phyloP scores from a whole-genome alignment of 257 asterid species.

The Solanum appendiculatum region DNA sequence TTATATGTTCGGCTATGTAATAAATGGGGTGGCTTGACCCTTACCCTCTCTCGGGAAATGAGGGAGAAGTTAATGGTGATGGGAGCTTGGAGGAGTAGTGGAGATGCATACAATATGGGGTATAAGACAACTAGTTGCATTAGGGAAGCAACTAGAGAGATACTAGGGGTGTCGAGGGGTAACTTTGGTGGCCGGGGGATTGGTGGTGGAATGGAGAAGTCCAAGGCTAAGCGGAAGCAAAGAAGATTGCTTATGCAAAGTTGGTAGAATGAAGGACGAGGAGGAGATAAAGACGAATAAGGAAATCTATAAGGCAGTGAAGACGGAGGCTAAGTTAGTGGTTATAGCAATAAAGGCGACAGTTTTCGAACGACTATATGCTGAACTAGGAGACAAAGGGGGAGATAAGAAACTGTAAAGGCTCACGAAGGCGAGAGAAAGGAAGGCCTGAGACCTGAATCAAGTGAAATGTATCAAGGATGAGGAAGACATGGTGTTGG shows the following conservation, averaged over 20 bases:
- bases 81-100: background rate
- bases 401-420: background rate
- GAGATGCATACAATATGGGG: background rate
- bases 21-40: background rate
- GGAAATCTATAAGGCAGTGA: background rate
- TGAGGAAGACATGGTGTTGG: background rate
- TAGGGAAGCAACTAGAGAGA: background rate
- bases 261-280: background rate
- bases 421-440: background rate
- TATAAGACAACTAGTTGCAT: background rate
- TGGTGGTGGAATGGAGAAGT: background rate
- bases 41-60: background rate
- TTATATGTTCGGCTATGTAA: background rate
- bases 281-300: background rate
- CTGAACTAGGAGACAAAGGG: background rate
- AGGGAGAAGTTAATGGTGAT: background rate
- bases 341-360: background rate
- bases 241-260: background rate
- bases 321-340: background rate
- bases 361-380: background rate
- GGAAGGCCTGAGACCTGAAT: background rate
- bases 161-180: background rate
- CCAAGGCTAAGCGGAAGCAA: background rate
- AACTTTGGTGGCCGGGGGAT: background rate
- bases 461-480: background rate